Evolutionary conservation across 176 grass and related monocot species (phyloP).

Genomic region (Lolium rigidum): DNA sequence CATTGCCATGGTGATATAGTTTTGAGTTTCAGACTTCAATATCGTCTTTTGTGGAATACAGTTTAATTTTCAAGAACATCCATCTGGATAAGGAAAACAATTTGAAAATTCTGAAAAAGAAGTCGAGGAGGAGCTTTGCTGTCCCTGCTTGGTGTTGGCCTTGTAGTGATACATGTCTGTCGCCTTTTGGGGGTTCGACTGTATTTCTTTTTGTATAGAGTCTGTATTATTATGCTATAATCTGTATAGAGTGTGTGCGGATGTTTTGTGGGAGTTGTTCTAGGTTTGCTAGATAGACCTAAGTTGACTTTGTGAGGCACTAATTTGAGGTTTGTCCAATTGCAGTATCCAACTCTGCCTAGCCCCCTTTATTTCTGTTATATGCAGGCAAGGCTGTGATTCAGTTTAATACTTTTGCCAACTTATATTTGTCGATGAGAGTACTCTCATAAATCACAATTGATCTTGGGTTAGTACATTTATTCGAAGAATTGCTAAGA

Average conservation of each 20-base stretch:
- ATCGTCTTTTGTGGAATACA: background rate
- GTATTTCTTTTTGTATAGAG: background rate
- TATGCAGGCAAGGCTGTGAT: background rate
- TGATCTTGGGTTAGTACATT: background rate
- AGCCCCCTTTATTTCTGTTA: background rate
- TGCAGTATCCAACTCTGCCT: background rate
- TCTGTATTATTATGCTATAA: background rate
- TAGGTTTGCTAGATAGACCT: background rate
- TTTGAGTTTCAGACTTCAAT: background rate
- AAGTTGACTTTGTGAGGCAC: background rate
- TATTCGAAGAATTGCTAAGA: background rate
- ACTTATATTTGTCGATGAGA: background rate
- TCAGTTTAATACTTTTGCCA: background rate
- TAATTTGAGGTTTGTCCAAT: background rate
- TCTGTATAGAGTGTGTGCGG: background rate
- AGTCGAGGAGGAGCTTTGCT: background rate
- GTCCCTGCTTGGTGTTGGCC: background rate
- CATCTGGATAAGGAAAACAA: background rate
- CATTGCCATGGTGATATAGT: background rate
- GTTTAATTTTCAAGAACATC: background rate
- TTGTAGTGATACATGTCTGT: background rate
- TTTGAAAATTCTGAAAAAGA: background rate
- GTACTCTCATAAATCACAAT: background rate
- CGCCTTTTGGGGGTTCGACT: background rate
- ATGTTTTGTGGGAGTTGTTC: slow-evolving; percentile 1